Conservation (phyloP, 1,284 basidiomycete species). For the Naganishia sp. region DNA sequence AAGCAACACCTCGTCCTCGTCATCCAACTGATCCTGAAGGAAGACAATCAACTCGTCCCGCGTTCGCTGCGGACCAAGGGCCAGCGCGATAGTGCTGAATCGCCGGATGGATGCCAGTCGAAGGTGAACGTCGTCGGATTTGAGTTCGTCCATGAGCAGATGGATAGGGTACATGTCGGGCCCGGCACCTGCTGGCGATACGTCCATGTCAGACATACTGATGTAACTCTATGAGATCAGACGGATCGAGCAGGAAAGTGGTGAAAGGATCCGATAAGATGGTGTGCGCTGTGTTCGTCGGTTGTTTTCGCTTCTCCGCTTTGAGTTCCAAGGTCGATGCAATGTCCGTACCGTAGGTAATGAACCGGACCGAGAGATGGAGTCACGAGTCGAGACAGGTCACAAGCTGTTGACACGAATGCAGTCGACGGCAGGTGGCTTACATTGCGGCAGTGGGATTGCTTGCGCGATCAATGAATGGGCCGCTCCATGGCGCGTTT, state of each 20-base stretch:
- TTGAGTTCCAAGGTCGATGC: no score
- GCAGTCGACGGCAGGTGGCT: no score
- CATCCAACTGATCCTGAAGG: slow-evolving; percentile 95
- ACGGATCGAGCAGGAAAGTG: neutral
- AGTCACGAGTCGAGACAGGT: no score
- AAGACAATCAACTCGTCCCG: slow-evolving; percentile 96
- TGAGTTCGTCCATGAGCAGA: slow-evolving; percentile 67
- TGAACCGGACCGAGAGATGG: no score
- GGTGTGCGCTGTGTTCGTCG: no score
- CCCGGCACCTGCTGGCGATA: slow-evolving; percentile 20
- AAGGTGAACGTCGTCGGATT: slow-evolving; percentile 88
- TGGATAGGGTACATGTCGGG: slow-evolving; percentile 50
- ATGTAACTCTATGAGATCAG: neutral
- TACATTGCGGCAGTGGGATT: no score
- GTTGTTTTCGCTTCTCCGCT: neutral
- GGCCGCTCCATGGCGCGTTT: no score
- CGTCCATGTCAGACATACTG: slow-evolving; percentile 22
- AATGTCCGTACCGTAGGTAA: no score
- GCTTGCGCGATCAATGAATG: no score
- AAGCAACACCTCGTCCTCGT: slow-evolving; percentile 97
- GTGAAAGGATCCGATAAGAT: no score
- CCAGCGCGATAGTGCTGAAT: slow-evolving; percentile 96
- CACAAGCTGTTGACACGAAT: no score
- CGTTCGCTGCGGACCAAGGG: slow-evolving; percentile 91
- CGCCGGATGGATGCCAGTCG: slow-evolving; percentile 97